Evolutionary conservation across 352 stramenopile species (phyloP).

Genomic region (Achlya hypogyna): DNA sequence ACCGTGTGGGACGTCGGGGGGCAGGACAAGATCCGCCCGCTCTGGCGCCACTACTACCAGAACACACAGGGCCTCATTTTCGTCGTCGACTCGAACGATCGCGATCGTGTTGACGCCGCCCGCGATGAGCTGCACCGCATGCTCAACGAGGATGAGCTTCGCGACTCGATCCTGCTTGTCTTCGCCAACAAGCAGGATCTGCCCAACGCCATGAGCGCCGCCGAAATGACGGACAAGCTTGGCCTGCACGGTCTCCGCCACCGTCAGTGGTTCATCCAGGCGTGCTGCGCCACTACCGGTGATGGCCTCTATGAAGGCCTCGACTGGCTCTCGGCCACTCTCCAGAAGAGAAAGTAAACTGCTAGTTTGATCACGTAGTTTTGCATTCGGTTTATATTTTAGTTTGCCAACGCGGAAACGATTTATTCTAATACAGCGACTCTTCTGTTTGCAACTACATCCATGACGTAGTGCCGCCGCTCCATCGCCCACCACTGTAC

Average conservation of each 20-base stretch:
- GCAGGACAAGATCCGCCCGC: conserved; percentile 97
- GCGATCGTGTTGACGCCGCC: conserved; percentile 94
- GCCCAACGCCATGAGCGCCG: conserved; percentile 95
- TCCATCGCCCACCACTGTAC: background rate
- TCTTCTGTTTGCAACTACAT: conserved; percentile 9
- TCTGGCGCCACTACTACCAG: conserved; percentile 99
- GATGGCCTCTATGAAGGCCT: conserved; percentile 99
- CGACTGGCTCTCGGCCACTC: conserved; percentile 93
- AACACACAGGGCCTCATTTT: conserved; percentile 99
- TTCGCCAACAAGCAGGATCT: conserved; percentile 99
- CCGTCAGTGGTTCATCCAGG: conserved; percentile 99
- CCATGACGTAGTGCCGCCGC: no score
- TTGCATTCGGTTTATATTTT: conserved; percentile 24
- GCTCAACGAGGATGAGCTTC: conserved; percentile 97
- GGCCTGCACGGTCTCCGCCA: conserved; percentile 94
- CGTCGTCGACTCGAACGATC: conserved; percentile 98
- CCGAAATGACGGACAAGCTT: conserved; percentile 99
- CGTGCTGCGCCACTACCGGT: conserved; percentile 97
- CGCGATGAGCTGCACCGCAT: conserved; percentile 97
- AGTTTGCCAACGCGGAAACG: conserved; percentile 8
- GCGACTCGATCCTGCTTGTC: conserved; percentile 94
- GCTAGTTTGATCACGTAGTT: background rate
- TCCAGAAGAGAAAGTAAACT: conserved; percentile 75
- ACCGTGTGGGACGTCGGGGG: conserved; percentile 99
- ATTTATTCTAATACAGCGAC: conserved; percentile 19